Percentiles rank a stretch among this genome's conserved stretches.
These are phyloP conservation scores for Fremontodendron californicum DNA, from an alignment of 345 rosid genomes.

Conservation along the genomic window DNA sequence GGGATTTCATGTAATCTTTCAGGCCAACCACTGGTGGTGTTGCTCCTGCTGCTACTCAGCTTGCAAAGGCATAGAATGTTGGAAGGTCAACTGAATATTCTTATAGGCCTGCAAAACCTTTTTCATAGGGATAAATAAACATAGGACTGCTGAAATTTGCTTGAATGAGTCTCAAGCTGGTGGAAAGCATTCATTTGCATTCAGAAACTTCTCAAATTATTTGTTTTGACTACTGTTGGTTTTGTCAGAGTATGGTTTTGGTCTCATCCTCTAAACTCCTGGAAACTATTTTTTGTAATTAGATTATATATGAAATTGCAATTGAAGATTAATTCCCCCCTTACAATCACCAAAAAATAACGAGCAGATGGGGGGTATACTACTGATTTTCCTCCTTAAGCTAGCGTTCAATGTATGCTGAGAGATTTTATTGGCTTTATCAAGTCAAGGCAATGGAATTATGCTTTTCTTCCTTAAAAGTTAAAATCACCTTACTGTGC, in stretches of 20 bases:
- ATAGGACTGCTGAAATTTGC: constrained; percentile 26
- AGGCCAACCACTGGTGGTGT: constrained; percentile 98
- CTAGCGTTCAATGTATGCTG: background rate
- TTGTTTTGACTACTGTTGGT: constrained; percentile 13
- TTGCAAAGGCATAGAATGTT: constrained; percentile 36
- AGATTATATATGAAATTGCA: constrained; percentile 25
- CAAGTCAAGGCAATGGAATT: background rate
- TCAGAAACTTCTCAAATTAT: background rate
- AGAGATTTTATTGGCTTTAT: background rate
- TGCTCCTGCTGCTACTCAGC: constrained; percentile 50
- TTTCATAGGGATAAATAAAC: constrained; percentile 31
- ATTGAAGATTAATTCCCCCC: background rate
- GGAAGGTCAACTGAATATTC: background rate
- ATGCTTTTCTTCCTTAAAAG: background rate
- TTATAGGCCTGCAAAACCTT: constrained; percentile 8
- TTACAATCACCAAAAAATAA: background rate
- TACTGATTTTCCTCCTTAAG: background rate
- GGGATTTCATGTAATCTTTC: constrained; percentile 20
- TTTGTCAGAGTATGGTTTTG: constrained; percentile 35
- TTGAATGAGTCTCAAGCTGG: constrained; percentile 26
- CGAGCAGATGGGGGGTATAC: background rate
- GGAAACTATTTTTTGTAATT: constrained; percentile 29
- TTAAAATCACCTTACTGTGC: background rate
- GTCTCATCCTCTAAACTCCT: constrained; percentile 25
- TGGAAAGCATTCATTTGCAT: constrained; percentile 33